These are phyloP conservation scores for Neofusicoccum sp. DNA, from an alignment of 2,329 filamentous ascomycete genomes.

Conservation along the genomic window DNA sequence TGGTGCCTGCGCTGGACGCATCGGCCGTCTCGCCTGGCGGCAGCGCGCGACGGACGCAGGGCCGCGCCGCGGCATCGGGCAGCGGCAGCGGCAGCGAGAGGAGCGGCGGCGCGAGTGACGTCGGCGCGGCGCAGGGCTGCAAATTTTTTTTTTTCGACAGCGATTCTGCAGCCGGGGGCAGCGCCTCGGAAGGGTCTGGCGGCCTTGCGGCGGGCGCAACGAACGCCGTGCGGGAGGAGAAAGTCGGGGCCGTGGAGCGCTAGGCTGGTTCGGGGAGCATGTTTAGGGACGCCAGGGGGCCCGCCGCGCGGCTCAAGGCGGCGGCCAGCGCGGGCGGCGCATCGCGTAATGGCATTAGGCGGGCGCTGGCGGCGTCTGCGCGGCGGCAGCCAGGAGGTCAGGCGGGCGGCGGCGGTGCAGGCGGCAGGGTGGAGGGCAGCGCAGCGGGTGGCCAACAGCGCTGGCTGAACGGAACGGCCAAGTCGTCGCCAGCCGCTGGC, in stretches of 20 bases:
- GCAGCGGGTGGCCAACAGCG: conserved; percentile 1
- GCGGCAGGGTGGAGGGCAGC: neutral
- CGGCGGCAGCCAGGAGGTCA: neutral
- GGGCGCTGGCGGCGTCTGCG: neutral
- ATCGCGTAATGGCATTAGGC: neutral
- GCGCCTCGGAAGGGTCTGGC: conserved; percentile 8
- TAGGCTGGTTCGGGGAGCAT: neutral
- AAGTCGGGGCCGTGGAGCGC: conserved; percentile 12
- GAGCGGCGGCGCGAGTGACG: neutral
- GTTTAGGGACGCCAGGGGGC: neutral
- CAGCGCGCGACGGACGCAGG: neutral
- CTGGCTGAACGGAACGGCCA: neutral
- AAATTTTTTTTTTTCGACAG: neutral
- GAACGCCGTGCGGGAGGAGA: conserved; percentile 13
- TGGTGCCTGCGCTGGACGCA: neutral
- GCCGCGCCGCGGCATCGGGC: neutral
- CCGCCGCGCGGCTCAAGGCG: neutral
- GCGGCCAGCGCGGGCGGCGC: neutral
- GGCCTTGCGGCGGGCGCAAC: neutral
- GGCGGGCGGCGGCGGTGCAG: neutral
- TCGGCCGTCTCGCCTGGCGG: neutral
- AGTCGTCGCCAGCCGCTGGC: neutral
- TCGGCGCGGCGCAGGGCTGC: neutral
- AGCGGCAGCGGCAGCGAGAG: neutral
- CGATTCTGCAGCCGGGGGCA: neutral